Conservation (phyloP, 208 protist genomes). For the Acanthamoeba royreba region DNA sequence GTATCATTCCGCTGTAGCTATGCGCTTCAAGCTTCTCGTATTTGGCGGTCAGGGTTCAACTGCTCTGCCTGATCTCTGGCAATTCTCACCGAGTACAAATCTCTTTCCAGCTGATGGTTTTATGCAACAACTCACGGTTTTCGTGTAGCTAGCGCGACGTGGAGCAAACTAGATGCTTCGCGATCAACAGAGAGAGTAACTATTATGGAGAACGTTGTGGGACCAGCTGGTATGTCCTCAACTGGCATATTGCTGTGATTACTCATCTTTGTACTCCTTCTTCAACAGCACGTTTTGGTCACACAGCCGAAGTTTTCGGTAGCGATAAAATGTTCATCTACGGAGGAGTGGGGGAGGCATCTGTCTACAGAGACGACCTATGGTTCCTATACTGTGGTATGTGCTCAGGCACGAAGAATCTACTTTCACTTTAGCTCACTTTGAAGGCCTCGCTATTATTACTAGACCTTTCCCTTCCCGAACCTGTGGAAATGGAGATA, state of each 20-base stretch:
- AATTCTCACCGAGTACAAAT: constrained; percentile 41
- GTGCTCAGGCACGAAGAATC: not conserved
- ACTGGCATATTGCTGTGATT: too few relatives aligned
- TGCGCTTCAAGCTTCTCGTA: constrained; percentile 33
- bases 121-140: not conserved
- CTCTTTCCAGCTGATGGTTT: too few relatives aligned
- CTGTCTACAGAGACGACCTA: constrained; percentile 23
- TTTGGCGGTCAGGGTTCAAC: constrained; percentile 31
- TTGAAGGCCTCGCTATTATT: too few relatives aligned
- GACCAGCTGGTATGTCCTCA: not conserved
- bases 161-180: not conserved
- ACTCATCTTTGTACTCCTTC: too few relatives aligned
- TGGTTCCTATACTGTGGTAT: constrained; percentile 48
- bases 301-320: not conserved
- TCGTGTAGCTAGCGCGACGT: not conserved
- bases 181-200: not conserved
- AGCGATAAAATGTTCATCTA: constrained; percentile 43
- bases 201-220: constrained; percentile 25
- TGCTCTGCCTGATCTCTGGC: constrained; percentile 9
- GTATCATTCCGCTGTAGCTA: constrained; percentile 24
- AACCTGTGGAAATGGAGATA: not conserved
- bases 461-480: not conserved
- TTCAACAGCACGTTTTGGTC: constrained; percentile 4
- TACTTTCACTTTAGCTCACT: too few relatives aligned
- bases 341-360: constrained; percentile 20